Evolutionary conservation across 768 basidiomycete species (phyloP).

Genomic region (Leucocoprinus sp.): DNA sequence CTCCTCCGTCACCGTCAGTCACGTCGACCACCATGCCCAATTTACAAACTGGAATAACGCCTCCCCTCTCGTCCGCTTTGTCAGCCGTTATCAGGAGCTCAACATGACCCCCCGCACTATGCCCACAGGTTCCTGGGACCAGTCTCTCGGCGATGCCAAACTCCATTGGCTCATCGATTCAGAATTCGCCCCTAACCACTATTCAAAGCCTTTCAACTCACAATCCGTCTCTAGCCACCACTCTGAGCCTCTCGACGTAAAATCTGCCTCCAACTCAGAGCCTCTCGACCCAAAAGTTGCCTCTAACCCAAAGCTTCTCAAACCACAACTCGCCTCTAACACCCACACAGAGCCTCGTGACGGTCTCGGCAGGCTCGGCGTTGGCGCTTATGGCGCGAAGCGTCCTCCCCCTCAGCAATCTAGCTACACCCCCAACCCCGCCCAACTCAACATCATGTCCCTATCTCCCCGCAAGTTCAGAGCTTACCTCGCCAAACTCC

Average conservation of each 20-base stretch:
- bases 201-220: too few relatives aligned
- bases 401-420: not conserved
- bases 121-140: conserved; percentile 27
- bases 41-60: conserved; percentile 74
- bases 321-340: not conserved
- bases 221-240: too few relatives aligned
- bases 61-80: conserved; percentile 57
- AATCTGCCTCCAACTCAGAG: too few relatives aligned
- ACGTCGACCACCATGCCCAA: conserved; percentile 64
- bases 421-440: conserved; percentile 7
- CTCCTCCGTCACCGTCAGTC: conserved; percentile 55
- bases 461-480: conserved; percentile 57
- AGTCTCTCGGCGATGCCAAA: conserved; percentile 27
- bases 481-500: conserved; percentile 48
- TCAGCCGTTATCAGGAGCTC: conserved; percentile 61
- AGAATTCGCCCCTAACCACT: conserved; percentile 26
- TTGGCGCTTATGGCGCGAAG: conserved; percentile 18
- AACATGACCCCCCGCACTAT: conserved; percentile 28
- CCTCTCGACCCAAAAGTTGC: too few relatives aligned
- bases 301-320: too few relatives aligned
- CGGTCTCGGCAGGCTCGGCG: conserved; percentile 15
- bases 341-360: not conserved
- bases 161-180: conserved; percentile 33
- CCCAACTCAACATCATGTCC: conserved; percentile 41
- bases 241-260: too few relatives aligned